Base-by-base conservation (phyloP, 257 asterid species). In the Rhazya stricta region DNA sequence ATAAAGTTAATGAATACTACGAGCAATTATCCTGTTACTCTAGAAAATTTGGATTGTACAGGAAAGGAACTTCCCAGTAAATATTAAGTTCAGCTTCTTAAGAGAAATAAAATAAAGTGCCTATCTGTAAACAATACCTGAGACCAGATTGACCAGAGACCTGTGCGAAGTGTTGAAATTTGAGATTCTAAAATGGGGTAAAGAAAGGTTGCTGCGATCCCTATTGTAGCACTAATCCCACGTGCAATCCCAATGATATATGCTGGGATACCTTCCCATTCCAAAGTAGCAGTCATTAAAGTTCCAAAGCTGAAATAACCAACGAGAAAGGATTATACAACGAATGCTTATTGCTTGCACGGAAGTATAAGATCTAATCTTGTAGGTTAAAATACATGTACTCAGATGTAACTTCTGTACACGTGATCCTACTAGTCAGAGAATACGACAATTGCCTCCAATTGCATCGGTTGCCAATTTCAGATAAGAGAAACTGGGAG, bases 91-190 rank as follows among this genome's bases (percentile, higher is more conserved):
- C 30, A 57, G 65, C 18, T 57, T 57, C 36, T 57, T 57, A 21
- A 41, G n/a, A 30, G 39, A 62, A 62, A 62, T 32, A 23, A 67
- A 37, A 23, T n/a, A 30, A 48, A 70, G 37, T 45, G 19, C 74
- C 9, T 34, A 13, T 46, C 15, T 2, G 6, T 36, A 36, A 27
- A 21, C 16, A 34, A 36, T 75, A 94, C 99, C 95, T 94, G 97
- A 63, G 89, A 86, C 97, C 99, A 94, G 62, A 94, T 92, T 3
- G 99, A 94, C 97, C 97, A 94, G 36, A 90, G 89, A 27, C 98
- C 97, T 0, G 95, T 88, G 45, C 95, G 86, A 27, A 88, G 86
- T 9, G 96, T 88, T 23, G 97, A 85, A 67, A 90, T 78, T 6
- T 63, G 87, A 71, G 90, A 81, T 60, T 90, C 89, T 61, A 94